Conservation (phyloP, 2,329 filamentous ascomycete genomes). For the Beauveria sp. region DNA sequence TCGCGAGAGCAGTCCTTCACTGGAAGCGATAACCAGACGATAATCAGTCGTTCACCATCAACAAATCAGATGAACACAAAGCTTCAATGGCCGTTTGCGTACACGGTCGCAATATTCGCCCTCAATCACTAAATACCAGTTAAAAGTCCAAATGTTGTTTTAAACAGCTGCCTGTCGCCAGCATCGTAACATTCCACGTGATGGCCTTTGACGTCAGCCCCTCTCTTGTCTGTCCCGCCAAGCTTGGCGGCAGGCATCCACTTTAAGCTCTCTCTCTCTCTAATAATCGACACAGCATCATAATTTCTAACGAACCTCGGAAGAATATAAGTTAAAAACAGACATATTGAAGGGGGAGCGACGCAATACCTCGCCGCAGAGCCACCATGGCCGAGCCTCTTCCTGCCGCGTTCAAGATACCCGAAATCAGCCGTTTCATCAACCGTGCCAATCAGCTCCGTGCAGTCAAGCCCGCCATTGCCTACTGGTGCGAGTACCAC, state of each 20-base stretch:
- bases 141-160: not conserved
- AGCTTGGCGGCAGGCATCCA: not conserved
- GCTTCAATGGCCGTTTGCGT: no score
- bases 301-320: not conserved
- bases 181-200: not conserved
- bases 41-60: no score
- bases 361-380: not conserved
- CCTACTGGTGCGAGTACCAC: constrained; percentile 96
- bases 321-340: not conserved
- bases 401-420: constrained; percentile 53
- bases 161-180: not conserved
- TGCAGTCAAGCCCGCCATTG: constrained; percentile 73
- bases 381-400: constrained; percentile 54
- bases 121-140: no score
- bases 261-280: not conserved
- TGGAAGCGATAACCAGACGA: no score
- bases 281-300: not conserved
- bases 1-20: no score
- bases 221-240: constrained; percentile 7
- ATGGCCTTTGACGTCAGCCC: constrained; percentile 10
- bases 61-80: no score
- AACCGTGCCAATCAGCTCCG: constrained; percentile 78
- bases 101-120: no score
- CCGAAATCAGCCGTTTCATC: constrained; percentile 79
- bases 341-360: not conserved